Percentiles rank a stretch among this genome's conserved stretches.
Evolutionary conservation across 2,329 filamentous ascomycete genomes (phyloP).

Genomic region (Xylariomycetidae sp.): DNA sequence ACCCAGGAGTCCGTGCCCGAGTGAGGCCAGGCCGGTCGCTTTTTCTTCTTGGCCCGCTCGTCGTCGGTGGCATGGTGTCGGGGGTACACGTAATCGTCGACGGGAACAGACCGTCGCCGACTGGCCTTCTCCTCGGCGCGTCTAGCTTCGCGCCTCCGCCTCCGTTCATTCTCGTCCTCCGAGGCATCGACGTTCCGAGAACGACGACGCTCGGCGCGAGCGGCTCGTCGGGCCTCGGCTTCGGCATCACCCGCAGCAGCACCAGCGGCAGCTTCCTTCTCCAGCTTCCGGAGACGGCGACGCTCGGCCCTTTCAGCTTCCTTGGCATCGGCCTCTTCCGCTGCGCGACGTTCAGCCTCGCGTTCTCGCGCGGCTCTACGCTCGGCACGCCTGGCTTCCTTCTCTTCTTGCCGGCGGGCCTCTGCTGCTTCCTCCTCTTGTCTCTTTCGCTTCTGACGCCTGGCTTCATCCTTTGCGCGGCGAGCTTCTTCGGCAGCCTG

Average conservation of each 20-base stretch:
- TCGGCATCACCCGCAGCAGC: constrained; percentile 40
- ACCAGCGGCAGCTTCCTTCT: constrained; percentile 38
- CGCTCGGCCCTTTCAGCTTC: constrained; percentile 37
- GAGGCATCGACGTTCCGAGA: constrained; percentile 38
- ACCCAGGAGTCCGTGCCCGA: constrained; percentile 64
- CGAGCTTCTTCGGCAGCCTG: constrained; percentile 50
- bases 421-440: constrained; percentile 53
- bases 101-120: constrained; percentile 38
- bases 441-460: constrained; percentile 49
- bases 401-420: constrained; percentile 50
- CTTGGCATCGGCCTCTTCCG: constrained; percentile 37
- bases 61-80: constrained; percentile 34
- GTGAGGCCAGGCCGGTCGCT: constrained; percentile 51
- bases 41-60: constrained; percentile 24
- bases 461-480: constrained; percentile 51
- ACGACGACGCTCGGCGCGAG: constrained; percentile 44
- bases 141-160: constrained; percentile 48
- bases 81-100: constrained; percentile 41
- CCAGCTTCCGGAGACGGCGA: constrained; percentile 30
- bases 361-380: constrained; percentile 42
- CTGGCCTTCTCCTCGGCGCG: constrained; percentile 37
- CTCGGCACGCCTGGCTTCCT: constrained; percentile 54
- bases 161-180: constrained; percentile 51
- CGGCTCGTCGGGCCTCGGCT: constrained; percentile 41
- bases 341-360: constrained; percentile 47